Conservation (phyloP, 495 filamentous ascomycete species). For the Aspergillus campestris region DNA sequence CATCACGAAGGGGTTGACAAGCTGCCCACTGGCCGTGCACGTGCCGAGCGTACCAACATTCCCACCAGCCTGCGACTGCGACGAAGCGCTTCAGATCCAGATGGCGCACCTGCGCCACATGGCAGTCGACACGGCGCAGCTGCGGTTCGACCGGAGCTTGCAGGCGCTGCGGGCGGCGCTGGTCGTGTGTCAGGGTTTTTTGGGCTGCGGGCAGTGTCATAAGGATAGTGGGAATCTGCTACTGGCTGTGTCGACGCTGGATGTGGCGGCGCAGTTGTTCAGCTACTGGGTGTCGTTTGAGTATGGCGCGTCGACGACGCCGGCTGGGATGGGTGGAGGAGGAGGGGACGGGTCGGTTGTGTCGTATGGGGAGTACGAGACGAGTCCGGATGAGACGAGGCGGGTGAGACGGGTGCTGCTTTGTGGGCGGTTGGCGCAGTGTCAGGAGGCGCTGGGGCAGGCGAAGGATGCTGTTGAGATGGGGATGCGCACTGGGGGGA, state of each 20-base stretch:
- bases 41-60: slow-evolving; percentile 6
- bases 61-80: slow-evolving; percentile 27
- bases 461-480: slow-evolving; percentile 17
- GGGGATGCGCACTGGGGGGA: slow-evolving; percentile 1
- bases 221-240: slow-evolving; percentile 29
- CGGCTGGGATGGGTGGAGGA: neutral
- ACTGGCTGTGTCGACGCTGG: slow-evolving; percentile 26
- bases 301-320: slow-evolving; percentile 9
- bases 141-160: slow-evolving; percentile 32
- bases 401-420: slow-evolving; percentile 27
- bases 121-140: slow-evolving; percentile 18
- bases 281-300: slow-evolving; percentile 29
- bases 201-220: slow-evolving; percentile 28
- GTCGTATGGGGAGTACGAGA: slow-evolving; percentile 34
- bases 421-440: slow-evolving; percentile 22
- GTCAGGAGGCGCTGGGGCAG: slow-evolving; percentile 20
- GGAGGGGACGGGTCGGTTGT: slow-evolving; percentile 15
- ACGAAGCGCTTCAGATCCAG: slow-evolving; percentile 25
- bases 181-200: slow-evolving; percentile 24
- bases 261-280: slow-evolving; percentile 28
- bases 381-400: slow-evolving; percentile 25
- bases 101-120: slow-evolving; percentile 30
- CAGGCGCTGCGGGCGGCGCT: slow-evolving; percentile 28
- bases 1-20: slow-evolving; percentile 22
- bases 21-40: slow-evolving; percentile 22